Percentiles rank a stretch among this genome's conserved stretches.
phyloP scores from a whole-genome alignment of 208 protist species.

The Leptomonas seymouri region DNA sequence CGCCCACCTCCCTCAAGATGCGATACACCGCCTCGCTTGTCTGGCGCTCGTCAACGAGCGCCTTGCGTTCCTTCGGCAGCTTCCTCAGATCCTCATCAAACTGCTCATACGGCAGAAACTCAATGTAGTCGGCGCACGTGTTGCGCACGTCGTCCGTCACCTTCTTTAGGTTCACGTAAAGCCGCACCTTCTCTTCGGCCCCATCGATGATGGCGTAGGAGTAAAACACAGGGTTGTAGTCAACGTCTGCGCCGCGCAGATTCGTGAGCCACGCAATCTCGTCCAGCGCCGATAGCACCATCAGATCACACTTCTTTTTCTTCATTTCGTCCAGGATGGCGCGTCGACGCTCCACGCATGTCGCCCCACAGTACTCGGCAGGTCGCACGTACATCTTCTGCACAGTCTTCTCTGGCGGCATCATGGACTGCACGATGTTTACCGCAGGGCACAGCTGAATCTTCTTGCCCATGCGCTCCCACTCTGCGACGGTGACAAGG shows the following conservation, averaged over 20 bases:
- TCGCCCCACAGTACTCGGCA: conserved; percentile 70
- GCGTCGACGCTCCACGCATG: conserved; percentile 57
- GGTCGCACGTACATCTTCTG: conserved; percentile 56
- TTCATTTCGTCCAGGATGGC: conserved; percentile 50
- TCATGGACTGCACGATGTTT: conserved; percentile 51
- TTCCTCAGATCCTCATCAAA: conserved; percentile 57
- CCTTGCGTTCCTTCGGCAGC: conserved; percentile 39
- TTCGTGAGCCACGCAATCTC: conserved; percentile 94
- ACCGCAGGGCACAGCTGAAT: conserved; percentile 43
- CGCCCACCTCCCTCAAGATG: conserved; percentile 38
- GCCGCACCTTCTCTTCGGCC: conserved; percentile 37
- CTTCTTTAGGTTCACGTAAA: conserved; percentile 38
- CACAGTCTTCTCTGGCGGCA: conserved; percentile 31
- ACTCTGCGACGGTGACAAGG: conserved; percentile 75
- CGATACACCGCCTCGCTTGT: conserved; percentile 70
- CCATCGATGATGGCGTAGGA: conserved; percentile 75
- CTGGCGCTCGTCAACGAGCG: conserved; percentile 73
- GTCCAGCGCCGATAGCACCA: conserved; percentile 89
- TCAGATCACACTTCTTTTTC: conserved; percentile 56
- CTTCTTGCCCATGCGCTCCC: conserved; percentile 63
- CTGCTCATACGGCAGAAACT: conserved; percentile 76
- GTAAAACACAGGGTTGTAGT: conserved; percentile 93
- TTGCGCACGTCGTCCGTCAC: conserved; percentile 32
- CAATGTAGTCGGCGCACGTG: conserved; percentile 32
- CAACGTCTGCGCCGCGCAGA: conserved; percentile 87